Conservation (phyloP, 2,329 filamentous ascomycete species). For the Juglanconis oblonga region DNA sequence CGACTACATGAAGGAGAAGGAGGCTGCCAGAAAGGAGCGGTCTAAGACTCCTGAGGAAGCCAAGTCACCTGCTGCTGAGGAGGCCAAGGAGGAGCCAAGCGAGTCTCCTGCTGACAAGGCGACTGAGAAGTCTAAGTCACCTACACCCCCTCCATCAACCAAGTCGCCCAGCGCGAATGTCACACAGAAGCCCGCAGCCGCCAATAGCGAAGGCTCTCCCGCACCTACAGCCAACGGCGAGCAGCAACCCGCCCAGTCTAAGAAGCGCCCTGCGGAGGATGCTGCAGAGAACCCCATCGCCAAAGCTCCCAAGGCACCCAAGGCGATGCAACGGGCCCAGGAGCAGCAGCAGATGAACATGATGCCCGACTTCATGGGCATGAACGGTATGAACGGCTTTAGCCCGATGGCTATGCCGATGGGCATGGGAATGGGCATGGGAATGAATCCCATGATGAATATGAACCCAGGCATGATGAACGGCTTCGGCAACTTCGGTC, state of each 20-base stretch:
- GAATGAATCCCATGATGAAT: constrained; percentile 23
- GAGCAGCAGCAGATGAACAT: constrained; percentile 35
- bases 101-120: constrained; percentile 36
- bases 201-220: constrained; percentile 26
- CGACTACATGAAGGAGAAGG: constrained; percentile 62
- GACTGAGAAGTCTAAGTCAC: constrained; percentile 34
- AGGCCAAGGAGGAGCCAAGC: constrained; percentile 30
- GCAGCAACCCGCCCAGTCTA: constrained; percentile 39
- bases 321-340: constrained; percentile 57
- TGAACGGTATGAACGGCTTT: constrained; percentile 40
- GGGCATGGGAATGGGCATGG: constrained; percentile 33
- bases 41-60: constrained; percentile 45
- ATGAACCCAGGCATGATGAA: constrained; percentile 39
- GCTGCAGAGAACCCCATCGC: constrained; percentile 62
- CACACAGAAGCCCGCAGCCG: constrained; percentile 28
- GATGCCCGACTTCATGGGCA: constrained; percentile 27
- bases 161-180: constrained; percentile 27
- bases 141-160: constrained; percentile 26
- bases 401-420: constrained; percentile 31
- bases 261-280: constrained; percentile 82
- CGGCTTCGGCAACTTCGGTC: constrained; percentile 27
- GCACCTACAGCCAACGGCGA: constrained; percentile 22
- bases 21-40: constrained; percentile 45
- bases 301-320: constrained; percentile 64
- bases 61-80: constrained; percentile 27